Evolutionary conservation across 805 yeast species (phyloP), one percentile per base, ranked within the genome.

Genomic region (Starmerella gropengiesseri): DNA sequence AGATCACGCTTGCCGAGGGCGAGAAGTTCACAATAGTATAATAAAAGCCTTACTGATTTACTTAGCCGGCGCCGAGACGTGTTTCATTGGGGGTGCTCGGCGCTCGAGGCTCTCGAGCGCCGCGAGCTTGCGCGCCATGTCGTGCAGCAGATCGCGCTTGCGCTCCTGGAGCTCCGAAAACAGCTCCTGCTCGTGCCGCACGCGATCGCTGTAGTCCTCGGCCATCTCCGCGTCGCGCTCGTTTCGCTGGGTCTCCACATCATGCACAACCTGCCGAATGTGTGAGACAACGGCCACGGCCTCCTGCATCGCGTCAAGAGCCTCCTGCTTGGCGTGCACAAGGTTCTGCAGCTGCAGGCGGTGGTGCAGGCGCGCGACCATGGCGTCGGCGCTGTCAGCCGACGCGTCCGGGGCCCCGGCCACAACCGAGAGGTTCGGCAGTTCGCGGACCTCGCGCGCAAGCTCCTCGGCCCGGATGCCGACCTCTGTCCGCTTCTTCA

Each of bases 401-500:
- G 13, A 12, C 11, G 9, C 27, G 12, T 7, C 9, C 4, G 34
- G 19, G 5, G n/a, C 20, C 13, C 44, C 38, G 5, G 39, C 41
- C 7, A 46, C 14, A 8, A 50, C 41, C 19, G 51, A 40, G 28
- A 49, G 37, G 27, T 49, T 46, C 17, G 53, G 54, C 12, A 46
- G 35, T 9, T 7, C 28, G 8, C 33, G 45, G 16, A 59, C 53
- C 18, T 54, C 47, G 1, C 28, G 34, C 4, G 61, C 61, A 8
- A 53, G 45, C 37, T 33, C 37, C 29, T 44, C 51, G 3, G 54
- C 41, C 18, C 40, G 28, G 1, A 27, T 47, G 14, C 53, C 51
- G 2, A 56, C 48, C 22, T 55, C 56, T 1, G 48, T 32, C 13
- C 58, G 53, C 29, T 46, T 44, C 40, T 47, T 43, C 17, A 60